These are phyloP conservation scores for Infundibulicybe gibba DNA, from an alignment of 768 basidiomycete genomes.

Conservation along the genomic window DNA sequence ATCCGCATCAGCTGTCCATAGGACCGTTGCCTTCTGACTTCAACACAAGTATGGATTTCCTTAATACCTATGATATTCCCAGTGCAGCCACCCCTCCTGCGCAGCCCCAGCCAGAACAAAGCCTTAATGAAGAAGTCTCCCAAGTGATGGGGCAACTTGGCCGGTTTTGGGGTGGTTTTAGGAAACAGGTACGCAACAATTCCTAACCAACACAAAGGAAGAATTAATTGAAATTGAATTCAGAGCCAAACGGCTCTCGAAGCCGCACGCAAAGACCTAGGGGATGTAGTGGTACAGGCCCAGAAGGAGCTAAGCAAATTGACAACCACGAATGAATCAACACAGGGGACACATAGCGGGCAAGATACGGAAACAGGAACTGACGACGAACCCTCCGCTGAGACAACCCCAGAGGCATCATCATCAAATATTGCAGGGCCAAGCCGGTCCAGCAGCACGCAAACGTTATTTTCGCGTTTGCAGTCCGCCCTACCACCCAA, in stretches of 20 bases:
- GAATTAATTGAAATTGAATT: conserved; percentile 6
- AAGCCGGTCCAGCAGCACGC: conserved; percentile 20
- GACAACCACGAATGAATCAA: conserved; percentile 25
- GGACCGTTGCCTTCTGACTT: conserved; percentile 3
- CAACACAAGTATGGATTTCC: conserved; percentile 56
- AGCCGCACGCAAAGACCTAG: conserved; percentile 68
- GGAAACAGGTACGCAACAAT: conserved; percentile 66
- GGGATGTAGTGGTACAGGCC: conserved; percentile 72
- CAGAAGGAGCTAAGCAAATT: conserved; percentile 73
- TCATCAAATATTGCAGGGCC: conserved; percentile 10
- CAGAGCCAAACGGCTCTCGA: conserved; percentile 72
- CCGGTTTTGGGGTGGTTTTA: conserved; percentile 88
- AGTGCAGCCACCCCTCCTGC: conserved; percentile 45
- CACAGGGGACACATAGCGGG: conserved; percentile 19
- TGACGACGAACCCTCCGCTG: conserved; percentile 7
- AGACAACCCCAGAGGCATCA: conserved; percentile 8
- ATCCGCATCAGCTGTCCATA: neutral
- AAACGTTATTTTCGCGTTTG: conserved; percentile 61
- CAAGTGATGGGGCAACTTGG: conserved; percentile 88
- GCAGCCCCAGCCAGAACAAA: conserved; percentile 37
- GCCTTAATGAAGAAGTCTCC: conserved; percentile 82
- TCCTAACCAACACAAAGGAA: neutral
- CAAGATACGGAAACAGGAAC: conserved; percentile 2
- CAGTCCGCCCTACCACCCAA: conserved; percentile 75
- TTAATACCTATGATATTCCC: conserved; percentile 64